Base-by-base conservation (phyloP, 768 basidiomycete genomes). In the Coprinellus micaceus region DNA sequence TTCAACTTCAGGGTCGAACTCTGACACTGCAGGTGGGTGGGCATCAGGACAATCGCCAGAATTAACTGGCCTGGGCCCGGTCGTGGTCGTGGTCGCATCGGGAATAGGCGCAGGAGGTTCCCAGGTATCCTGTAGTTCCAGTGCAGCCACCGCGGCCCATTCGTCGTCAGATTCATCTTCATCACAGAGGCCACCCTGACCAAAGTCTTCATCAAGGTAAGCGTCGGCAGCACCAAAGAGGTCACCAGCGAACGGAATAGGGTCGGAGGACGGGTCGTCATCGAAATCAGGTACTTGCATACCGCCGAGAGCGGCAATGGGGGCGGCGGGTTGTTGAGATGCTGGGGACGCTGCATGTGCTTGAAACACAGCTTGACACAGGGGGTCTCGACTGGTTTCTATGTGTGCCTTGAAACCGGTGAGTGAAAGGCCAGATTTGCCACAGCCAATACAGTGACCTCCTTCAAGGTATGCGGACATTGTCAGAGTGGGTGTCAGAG, bases 151-250 rank as follows among this genome's bases (percentile, higher is more conserved):
- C n/a, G n/a, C n/a, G n/a, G n/a, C n/a, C 17, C 10, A 9, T 37
- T 37, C 17, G 36, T 37, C 36, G n/a, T 43, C 17, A 43, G n/a
- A 19, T 19, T 9, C 41, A 43, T 43, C 41, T 6, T 7, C 41
- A 43, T 5, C n/a, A n/a, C n/a, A 6, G 7, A 22, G 41, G 47
- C 7, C 47, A 22, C 12, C 30, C 29, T 51, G 49, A 6, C 49
- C 49, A 21, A 51, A 51, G 49, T 51, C 49, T 4, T 51, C 25
- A 26, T 51, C 49, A 5, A 30, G 13, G 36, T 51, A 51, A 21
- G 29, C 49, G 5, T 30, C 36, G 30, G 49, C 49, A 5, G 49
- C 4, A 5, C 49, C 36, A 26, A 51, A 51, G 13, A 26, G 26
- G 25, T 51, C 49, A 9, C 49, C 49, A 4, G 25, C 36, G 19